Conservation (phyloP, 768 basidiomycete genomes). For the Infundibulicybe gibba region DNA sequence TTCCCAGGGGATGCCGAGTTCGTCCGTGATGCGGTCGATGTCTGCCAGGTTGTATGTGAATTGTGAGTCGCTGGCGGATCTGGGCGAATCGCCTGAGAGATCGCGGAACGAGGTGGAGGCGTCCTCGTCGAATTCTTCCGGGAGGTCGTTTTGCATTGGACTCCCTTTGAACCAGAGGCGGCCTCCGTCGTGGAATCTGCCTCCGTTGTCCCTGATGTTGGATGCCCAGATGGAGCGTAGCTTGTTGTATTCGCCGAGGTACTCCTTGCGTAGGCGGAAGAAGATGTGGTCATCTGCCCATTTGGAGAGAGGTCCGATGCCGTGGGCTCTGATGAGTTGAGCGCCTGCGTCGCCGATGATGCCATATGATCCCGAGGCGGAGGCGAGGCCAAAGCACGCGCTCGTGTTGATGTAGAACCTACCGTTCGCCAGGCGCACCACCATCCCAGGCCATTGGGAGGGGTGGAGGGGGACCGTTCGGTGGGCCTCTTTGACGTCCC, state of each 20-base stretch:
- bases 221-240: neutral
- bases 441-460: slow-evolving; percentile 3
- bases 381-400: slow-evolving; percentile 1
- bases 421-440: no score
- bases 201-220: slow-evolving; percentile 2
- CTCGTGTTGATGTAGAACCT: slow-evolving; percentile 2
- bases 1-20: no score
- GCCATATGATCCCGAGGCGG: neutral
- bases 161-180: slow-evolving; percentile 16
- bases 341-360: neutral
- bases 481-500: slow-evolving; percentile 9
- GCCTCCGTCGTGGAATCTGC: slow-evolving; percentile 4
- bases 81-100: slow-evolving; percentile 1
- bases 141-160: slow-evolving; percentile 7
- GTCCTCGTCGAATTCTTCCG: slow-evolving; percentile 26
- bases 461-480: slow-evolving; percentile 5
- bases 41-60: slow-evolving; percentile 17
- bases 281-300: slow-evolving; percentile 23
- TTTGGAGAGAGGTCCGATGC: slow-evolving; percentile 19
- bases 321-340: slow-evolving; percentile 14
- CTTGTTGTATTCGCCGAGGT: slow-evolving; percentile 14
- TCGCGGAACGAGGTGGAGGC: slow-evolving; percentile 11
- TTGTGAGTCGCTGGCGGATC: neutral
- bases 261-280: slow-evolving; percentile 6
- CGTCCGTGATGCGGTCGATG: slow-evolving; percentile 21